A percentile compares a stretch with the other conserved stretches of the same genome.
Evolutionary conservation across 495 filamentous ascomycete species (phyloP).

Genomic region (Ascobolus immersus): DNA sequence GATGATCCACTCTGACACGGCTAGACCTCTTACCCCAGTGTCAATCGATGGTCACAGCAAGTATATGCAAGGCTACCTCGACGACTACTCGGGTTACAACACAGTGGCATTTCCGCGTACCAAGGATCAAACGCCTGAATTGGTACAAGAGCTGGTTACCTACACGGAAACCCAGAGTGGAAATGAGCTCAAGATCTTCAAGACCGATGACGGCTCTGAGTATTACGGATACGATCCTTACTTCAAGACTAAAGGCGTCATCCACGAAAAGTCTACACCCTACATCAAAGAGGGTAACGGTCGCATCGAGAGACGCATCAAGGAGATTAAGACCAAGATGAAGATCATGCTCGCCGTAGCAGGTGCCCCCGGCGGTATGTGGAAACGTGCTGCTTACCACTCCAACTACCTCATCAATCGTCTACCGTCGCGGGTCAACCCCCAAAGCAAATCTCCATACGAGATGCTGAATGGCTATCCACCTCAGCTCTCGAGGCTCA

Average conservation of each 20-base stretch:
- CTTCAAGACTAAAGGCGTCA: not conserved
- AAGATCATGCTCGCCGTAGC: not conserved
- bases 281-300: not conserved
- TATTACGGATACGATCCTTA: not conserved
- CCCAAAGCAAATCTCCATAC: not conserved
- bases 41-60: not conserved
- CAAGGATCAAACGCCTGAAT: not conserved
- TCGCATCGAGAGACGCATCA: not conserved
- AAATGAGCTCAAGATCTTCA: not conserved
- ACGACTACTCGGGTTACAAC: not conserved
- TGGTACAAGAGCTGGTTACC: too few relatives aligned
- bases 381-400: not conserved
- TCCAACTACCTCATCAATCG: not conserved
- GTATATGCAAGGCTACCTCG: not conserved
- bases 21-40: not conserved
- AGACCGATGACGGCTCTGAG: not conserved
- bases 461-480: not conserved
- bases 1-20: not conserved
- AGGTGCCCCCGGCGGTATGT: not conserved
- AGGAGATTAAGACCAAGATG: not conserved
- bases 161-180: too few relatives aligned
- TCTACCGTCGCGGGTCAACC: not conserved
- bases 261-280: not conserved
- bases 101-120: not conserved
- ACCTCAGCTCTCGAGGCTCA: not conserved